These are phyloP conservation scores for Calvatia gigantea DNA, from an alignment of 768 basidiomycete genomes.

Conservation along the genomic window DNA sequence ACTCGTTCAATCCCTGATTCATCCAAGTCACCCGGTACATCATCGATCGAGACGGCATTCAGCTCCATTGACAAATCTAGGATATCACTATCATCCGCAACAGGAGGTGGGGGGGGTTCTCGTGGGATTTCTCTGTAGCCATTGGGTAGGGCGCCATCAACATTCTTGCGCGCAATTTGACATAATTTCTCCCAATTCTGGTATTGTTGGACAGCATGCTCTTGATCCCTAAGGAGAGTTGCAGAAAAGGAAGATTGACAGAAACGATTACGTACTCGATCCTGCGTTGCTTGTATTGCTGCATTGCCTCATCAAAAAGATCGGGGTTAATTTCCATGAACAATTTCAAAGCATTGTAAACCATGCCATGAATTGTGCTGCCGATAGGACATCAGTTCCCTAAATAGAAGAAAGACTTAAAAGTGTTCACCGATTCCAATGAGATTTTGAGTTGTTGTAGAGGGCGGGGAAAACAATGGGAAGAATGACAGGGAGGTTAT, in stretches of 20 bases:
- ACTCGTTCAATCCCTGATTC: conserved; percentile 84
- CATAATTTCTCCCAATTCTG: conserved; percentile 88
- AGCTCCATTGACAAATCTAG: conserved; percentile 88
- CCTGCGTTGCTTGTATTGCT: conserved; percentile 87
- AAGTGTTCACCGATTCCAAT: conserved; percentile 91
- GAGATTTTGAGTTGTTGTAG: conserved; percentile 92
- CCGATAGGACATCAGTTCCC: conserved; percentile 6
- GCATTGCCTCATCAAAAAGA: conserved; percentile 90
- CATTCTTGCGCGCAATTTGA: conserved; percentile 70
- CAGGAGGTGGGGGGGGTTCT: conserved; percentile 71
- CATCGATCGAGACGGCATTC: conserved; percentile 79
- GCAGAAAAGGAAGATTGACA: neutral
- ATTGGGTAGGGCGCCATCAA: conserved; percentile 64
- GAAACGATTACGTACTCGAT: conserved; percentile 58
- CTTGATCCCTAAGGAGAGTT: conserved; percentile 64
- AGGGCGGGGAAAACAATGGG: conserved; percentile 97
- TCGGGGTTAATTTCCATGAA: conserved; percentile 99
- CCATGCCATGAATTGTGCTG: conserved; percentile 98
- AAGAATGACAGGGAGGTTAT: conserved; percentile 83
- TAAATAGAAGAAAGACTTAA: conserved; percentile 3
- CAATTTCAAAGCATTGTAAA: conserved; percentile 95
- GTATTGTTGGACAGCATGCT: conserved; percentile 80
- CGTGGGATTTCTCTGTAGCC: conserved; percentile 68
- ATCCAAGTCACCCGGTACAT: conserved; percentile 65
- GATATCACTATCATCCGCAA: conserved; percentile 82